These are phyloP conservation scores for Globisporangium takayamanum DNA, from an alignment of 352 stramenopile genomes.

Conservation along the genomic window DNA sequence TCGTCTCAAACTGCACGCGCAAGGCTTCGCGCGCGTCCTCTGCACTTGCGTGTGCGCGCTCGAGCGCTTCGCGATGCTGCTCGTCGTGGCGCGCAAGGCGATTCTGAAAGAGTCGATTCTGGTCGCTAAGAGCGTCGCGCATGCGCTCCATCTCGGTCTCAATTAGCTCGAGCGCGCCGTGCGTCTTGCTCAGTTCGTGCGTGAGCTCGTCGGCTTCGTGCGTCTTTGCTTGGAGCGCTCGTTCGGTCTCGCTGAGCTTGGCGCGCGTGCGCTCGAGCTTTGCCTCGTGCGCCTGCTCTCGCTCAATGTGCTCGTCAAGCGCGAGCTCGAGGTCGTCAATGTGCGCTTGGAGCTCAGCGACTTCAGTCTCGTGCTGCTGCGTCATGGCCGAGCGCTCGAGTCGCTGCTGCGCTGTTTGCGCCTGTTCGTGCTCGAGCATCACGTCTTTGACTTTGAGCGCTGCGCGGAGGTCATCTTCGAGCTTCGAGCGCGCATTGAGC, in stretches of 20 bases:
- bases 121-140: conserved; percentile 39
- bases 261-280: conserved; percentile 22
- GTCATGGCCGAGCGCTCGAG: conserved; percentile 24
- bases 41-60: conserved; percentile 14
- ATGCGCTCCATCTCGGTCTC: conserved; percentile 68
- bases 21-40: conserved; percentile 38
- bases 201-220: conserved; percentile 19
- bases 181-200: conserved; percentile 41
- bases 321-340: conserved; percentile 57
- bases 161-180: conserved; percentile 51
- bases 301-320: conserved; percentile 51
- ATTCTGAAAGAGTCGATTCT: conserved; percentile 51
- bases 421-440: conserved; percentile 57
- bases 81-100: conserved; percentile 42
- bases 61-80: conserved; percentile 36
- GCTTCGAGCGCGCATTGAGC: conserved; percentile 21
- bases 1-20: conserved; percentile 25
- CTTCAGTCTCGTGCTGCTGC: conserved; percentile 41
- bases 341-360: conserved; percentile 36
- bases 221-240: conserved; percentile 5
- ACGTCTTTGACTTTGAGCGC: conserved; percentile 66
- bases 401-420: conserved; percentile 43
- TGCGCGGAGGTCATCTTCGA: conserved; percentile 47
- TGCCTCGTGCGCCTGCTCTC: conserved; percentile 24
- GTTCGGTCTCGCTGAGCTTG: conserved; percentile 20